phyloP scores from a whole-genome alignment of 2,329 filamentous ascomycete genomes.

The Plectosphaerella sp. region DNA sequence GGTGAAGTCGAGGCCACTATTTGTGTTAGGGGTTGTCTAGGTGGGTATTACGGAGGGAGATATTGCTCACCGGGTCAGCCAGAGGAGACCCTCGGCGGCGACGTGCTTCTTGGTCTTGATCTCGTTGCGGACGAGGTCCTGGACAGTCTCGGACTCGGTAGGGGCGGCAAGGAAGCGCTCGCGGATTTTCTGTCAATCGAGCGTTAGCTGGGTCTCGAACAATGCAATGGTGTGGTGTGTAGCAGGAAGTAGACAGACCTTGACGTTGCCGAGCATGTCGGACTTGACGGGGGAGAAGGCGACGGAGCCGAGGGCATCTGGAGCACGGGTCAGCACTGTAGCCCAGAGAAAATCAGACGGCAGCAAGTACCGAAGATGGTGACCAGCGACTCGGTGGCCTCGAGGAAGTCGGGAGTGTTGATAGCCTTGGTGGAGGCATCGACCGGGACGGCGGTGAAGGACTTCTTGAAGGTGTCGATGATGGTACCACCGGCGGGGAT shows the following conservation, averaged over 20 bases:
- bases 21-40: background rate
- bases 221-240: background rate
- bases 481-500: slow-evolving; percentile 69
- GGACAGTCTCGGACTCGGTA: slow-evolving; percentile 74
- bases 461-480: slow-evolving; percentile 79
- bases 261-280: slow-evolving; percentile 88
- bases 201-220: background rate
- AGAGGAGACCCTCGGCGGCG: slow-evolving; percentile 85
- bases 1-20: slow-evolving; percentile 90
- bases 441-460: slow-evolving; percentile 79
- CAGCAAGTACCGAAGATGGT: slow-evolving; percentile 71
- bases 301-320: slow-evolving; percentile 61
- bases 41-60: background rate
- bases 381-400: slow-evolving; percentile 81
- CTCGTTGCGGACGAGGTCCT: slow-evolving; percentile 82
- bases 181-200: slow-evolving; percentile 73
- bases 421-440: slow-evolving; percentile 70
- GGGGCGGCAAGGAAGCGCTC: slow-evolving; percentile 76
- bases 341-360: background rate
- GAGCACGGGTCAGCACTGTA: background rate
- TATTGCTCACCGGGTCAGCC: slow-evolving; percentile 71
- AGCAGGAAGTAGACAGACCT: slow-evolving; percentile 47
- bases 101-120: slow-evolving; percentile 83
- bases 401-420: slow-evolving; percentile 80
- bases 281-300: slow-evolving; percentile 89